Evolutionary conservation across 2,329 filamentous ascomycete genomes (phyloP), one percentile per base, ranked within the genome.

Genomic region (Alternaria dauci): DNA sequence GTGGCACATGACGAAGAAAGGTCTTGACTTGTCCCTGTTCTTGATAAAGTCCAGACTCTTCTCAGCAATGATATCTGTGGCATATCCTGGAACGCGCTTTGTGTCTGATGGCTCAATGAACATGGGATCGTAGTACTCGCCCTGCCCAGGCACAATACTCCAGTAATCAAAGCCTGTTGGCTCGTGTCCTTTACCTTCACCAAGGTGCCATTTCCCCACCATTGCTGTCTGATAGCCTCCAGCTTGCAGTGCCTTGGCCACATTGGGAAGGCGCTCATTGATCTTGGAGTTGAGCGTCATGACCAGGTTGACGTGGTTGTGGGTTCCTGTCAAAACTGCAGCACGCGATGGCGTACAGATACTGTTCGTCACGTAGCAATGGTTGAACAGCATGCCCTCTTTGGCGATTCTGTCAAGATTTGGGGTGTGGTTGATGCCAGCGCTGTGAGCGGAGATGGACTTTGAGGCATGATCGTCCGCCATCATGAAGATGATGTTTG

Each of bases 1-100:
- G 62, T 86, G 84, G 66, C 83, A 86, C 84, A 86, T 86, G 43
- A 85, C 65, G 66, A 85, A 86, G 71, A 86, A 86, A 0, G 83
- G 83, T 57, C 75, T 75, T 1, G 56, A 42, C 5, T 59, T 62
- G 41, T 76, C 74, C 8, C 76, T 72, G 20, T 67, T 5, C 30
- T 55, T 58, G 28, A 66, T 61, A 16, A 53, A 66, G n/a, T 63
- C 58, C 2, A 86, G 62, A 25, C 76, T 80, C 69, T 84, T 85
- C 58, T 85, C 80, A 0, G 83, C 84, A 59, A 86, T 85, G 59
- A 85, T 81, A 36, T 86, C 83, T 0, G 84, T 85, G 0, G 78
- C 83, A 56, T 86, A 86, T 0, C 84, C 84, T 0, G 67, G 59
- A 26, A 76, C 76, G 7, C 69, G 59, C 8, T 73, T 67, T 4